Conservation (phyloP, 1,284 basidiomycete species). For the Cystobasidium sp. region DNA sequence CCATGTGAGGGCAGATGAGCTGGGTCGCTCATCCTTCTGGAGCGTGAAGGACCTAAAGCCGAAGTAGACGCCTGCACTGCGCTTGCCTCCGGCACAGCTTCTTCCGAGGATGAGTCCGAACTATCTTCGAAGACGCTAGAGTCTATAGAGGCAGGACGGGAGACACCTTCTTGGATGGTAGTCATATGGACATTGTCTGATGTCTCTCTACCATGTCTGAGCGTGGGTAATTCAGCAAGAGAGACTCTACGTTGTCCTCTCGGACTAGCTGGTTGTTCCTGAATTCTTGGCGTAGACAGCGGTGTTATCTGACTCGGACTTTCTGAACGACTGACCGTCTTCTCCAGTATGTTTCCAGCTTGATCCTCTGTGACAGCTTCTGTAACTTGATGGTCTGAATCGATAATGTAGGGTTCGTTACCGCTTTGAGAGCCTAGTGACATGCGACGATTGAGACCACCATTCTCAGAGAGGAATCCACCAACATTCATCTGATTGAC, state of each 20-base stretch:
- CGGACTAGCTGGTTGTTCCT: slow-evolving; percentile 20
- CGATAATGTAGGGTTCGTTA: not conserved
- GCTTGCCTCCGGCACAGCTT: not conserved
- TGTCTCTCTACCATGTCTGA: not conserved
- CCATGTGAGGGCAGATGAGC: slow-evolving; percentile 21
- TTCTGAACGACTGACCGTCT: slow-evolving; percentile 28
- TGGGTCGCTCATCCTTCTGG: slow-evolving; percentile 46
- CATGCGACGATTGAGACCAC: slow-evolving; percentile 61
- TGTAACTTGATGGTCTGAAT: not conserved
- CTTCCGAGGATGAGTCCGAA: slow-evolving; percentile 8
- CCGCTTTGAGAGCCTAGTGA: slow-evolving; percentile 12
- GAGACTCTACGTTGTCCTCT: slow-evolving; percentile 13
- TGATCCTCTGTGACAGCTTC: no score
- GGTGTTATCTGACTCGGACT: slow-evolving; percentile 32
- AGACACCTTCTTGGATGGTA: slow-evolving; percentile 18
- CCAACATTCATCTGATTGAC: slow-evolving; percentile 76
- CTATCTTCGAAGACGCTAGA: slow-evolving; percentile 28
- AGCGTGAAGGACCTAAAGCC: slow-evolving; percentile 9
- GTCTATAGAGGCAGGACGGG: slow-evolving; percentile 3
- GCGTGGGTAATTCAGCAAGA: slow-evolving; percentile 8
- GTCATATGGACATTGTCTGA: not conserved
- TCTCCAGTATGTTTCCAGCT: slow-evolving; percentile 13
- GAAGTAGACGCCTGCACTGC: not conserved
- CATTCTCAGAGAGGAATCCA: slow-evolving; percentile 56
- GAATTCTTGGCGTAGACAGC: not conserved